Base-by-base conservation (phyloP, 2,329 filamentous ascomycete genomes). In the Aureobasidium subglaciale region DNA sequence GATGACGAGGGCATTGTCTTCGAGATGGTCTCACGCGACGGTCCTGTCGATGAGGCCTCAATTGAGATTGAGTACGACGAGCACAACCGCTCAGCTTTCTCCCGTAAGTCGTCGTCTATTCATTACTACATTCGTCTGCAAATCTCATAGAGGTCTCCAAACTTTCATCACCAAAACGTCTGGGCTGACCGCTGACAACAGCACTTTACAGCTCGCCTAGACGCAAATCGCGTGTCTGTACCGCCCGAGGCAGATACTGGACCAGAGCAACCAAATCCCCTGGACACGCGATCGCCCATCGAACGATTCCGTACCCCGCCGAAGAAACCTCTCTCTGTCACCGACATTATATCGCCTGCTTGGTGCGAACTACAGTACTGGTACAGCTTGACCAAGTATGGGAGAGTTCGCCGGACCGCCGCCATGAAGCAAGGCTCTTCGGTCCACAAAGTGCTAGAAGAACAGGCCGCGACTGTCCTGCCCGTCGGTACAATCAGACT, bases 331-430 rank as follows among this genome's bases (percentile, higher is more conserved):
- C 78, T 97, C 7, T 90, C 88, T 0, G 93, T 97, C 1, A 90
- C 88, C 2, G 93, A 99, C 69, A 73, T 97, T 22, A 83, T 91
- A 0, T 87, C 89, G 1, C 91, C 91, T 2, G 86, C 91, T 7
- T 99, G 93, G 93, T 99, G 93, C 69, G 92, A 99, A 70, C 70
- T 97, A 58, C 91, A 97, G 68, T 95, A 96, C 65, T 90, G 84
- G 77, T 96, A 95, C 71, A 88, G 84, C 0, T 78, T 99, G 55
- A 88, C 85, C 3, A 84, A 82, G 55, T 82, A 86, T 65, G 93
- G 92, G 1, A 82, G 81, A 56, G 91, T 87, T 67, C 86, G 81
- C 54, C 78, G 78, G 30, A 97, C 91, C 0, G 71, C 80, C 2
- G 90, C 89, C 0, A 99, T 99, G 93, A 86, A 84, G 67, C 79